Evolutionary conservation across 306 rosid genomes (phyloP).

Genomic region (Acacia acuminata): DNA sequence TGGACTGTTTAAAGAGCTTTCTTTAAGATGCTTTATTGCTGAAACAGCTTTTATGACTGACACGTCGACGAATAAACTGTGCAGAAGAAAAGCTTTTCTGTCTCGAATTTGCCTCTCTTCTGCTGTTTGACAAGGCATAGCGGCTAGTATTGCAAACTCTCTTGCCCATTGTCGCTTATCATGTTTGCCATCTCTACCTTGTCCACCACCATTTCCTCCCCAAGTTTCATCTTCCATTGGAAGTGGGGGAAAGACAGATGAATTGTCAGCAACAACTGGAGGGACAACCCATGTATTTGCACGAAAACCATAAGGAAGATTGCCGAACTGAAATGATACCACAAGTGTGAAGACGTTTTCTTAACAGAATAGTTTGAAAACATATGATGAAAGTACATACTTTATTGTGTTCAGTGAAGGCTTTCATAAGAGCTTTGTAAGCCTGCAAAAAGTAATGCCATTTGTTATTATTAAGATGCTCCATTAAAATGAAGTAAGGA

Average conservation of each 20-base stretch:
- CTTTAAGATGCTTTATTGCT: conserved; percentile 55
- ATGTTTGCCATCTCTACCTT: conserved; percentile 75
- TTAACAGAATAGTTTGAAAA: conserved; percentile 15
- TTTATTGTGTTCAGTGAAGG: conserved; percentile 87
- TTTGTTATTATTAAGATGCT: background rate
- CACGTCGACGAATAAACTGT: conserved; percentile 88
- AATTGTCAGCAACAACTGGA: conserved; percentile 82
- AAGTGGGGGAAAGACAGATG: conserved; percentile 68
- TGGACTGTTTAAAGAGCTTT: conserved; percentile 43
- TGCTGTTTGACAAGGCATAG: conserved; percentile 87
- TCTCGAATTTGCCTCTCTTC: conserved; percentile 97
- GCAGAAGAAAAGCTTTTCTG: conserved; percentile 91
- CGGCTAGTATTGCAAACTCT: conserved; percentile 81
- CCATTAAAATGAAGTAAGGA: background rate
- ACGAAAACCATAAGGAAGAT: conserved; percentile 96
- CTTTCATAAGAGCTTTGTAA: conserved; percentile 81
- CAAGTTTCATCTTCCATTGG: conserved; percentile 87
- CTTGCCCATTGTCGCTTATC: conserved; percentile 82
- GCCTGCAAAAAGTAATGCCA: conserved; percentile 61
- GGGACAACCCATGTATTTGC: conserved; percentile 98
- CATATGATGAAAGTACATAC: conserved; percentile 44
- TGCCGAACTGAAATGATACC: conserved; percentile 81
- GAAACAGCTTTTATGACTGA: conserved; percentile 84
- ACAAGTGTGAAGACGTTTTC: conserved; percentile 23
- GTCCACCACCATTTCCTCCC: conserved; percentile 98